Evolutionary conservation across 306 rosid species (phyloP).

Genomic region (Cajanus cajan): DNA sequence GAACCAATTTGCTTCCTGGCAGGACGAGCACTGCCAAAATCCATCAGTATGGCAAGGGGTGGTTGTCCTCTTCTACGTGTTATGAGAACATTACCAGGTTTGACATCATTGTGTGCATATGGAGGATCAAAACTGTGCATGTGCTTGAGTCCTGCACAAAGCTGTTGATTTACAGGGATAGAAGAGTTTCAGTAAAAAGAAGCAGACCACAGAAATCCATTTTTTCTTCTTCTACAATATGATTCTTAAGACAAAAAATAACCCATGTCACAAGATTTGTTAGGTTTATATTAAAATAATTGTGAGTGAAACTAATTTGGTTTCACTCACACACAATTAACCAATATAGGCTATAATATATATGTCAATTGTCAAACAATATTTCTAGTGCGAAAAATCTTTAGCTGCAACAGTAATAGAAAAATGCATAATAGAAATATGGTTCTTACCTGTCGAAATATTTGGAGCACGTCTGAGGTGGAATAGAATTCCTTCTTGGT

Average conservation of each 20-base stretch:
- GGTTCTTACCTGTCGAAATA: conserved; percentile 77
- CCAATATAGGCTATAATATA: conserved; percentile 2
- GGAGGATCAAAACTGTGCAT: conserved; percentile 94
- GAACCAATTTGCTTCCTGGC: conserved; percentile 77
- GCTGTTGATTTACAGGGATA: conserved; percentile 61
- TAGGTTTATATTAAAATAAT: not conserved
- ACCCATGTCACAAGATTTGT: conserved; percentile 11
- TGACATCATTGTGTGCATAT: conserved; percentile 95
- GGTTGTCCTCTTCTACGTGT: conserved; percentile 76
- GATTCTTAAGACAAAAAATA: conserved; percentile 11
- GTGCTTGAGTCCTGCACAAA: conserved; percentile 96
- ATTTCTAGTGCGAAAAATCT: not conserved
- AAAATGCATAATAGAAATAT: not conserved
- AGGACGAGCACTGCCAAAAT: conserved; percentile 94
- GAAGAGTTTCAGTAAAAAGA: conserved; percentile 26
- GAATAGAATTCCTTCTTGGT: conserved; percentile 80
- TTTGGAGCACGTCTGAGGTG: conserved; percentile 83
- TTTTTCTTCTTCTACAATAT: not conserved
- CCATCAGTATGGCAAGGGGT: conserved; percentile 95
- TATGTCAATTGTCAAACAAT: not conserved
- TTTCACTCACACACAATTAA: too few relatives aligned
- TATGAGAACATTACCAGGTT: conserved; percentile 93
- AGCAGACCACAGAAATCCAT: conserved; percentile 18
- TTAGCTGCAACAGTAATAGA: conserved; percentile 2
- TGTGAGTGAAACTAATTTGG: not conserved